phyloP scores from a whole-genome alignment of 2,329 filamentous ascomycete genomes.

The Clarireedia hainanense region DNA sequence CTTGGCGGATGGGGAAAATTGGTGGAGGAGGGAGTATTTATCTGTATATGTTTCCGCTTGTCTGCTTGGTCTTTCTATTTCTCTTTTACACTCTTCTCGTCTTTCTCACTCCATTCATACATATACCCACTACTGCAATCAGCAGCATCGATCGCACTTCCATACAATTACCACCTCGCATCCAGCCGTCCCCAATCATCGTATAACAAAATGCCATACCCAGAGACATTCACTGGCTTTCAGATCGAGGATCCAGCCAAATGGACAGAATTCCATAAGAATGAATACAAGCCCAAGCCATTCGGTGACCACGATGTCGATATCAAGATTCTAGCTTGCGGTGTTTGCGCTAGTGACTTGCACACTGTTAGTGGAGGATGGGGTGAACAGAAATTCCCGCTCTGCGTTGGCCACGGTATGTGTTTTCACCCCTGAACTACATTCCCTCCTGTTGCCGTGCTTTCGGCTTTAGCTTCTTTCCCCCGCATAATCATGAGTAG shows the following conservation, averaged over 20 bases:
- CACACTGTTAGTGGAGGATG: conserved; percentile 59
- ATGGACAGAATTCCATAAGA: conserved; percentile 28
- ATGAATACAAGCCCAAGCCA: conserved; percentile 70
- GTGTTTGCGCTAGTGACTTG: conserved; percentile 65
- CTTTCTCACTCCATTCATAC: no score
- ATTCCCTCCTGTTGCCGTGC: no score
- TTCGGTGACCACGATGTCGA: conserved; percentile 85
- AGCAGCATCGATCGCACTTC: no score
- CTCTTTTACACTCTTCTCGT: not conserved
- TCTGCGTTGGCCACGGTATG: conserved; percentile 43
- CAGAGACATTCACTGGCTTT: conserved; percentile 54
- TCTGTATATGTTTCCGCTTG: not conserved
- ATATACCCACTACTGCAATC: no score
- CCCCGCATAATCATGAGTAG: not conserved
- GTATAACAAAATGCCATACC: conserved; percentile 32
- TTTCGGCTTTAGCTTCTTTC: not conserved
- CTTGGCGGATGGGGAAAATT: not conserved
- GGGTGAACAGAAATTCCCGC: conserved; percentile 42
- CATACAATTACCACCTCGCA: not conserved
- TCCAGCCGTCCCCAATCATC: not conserved
- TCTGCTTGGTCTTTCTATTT: not conserved
- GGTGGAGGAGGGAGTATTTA: not conserved
- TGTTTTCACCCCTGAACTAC: not conserved
- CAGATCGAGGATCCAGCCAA: conserved; percentile 37
- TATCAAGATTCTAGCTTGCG: conserved; percentile 76